Evolutionary conservation across 2,329 filamentous ascomycete genomes (phyloP), one percentile per base, ranked within the genome.

Genomic region (Hymenoscyphus scutula): DNA sequence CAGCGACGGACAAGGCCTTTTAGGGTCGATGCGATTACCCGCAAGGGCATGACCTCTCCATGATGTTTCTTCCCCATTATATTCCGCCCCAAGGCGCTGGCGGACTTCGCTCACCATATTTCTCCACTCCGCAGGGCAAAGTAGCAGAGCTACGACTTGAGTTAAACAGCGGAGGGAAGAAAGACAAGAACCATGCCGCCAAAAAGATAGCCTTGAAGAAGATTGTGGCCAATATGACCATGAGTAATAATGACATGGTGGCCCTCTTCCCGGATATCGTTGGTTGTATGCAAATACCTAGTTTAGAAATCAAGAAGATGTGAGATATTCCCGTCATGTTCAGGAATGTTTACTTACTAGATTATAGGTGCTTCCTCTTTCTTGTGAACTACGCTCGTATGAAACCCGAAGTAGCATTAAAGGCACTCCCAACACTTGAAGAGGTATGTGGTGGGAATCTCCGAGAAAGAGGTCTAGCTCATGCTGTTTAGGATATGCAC

Each of bases 221-320:
- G 84, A 98, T 99, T 70, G 95, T 99, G 71, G 95, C 95, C 76
- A 99, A 99, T 76, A 99, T 99, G 95, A 99, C 95, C 68, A 99
- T 99, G 95, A 98, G 94, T 85, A 99, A 99, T 80, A 99, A 98
- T 74, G 95, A 99, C 77, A 99, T 99, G 95, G 90, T 98, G 61
- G 92, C 92, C 45, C 82, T 99, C 59, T 99, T 99, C 71, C 92
- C 94, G 19, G 95, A 99, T 75, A 90, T 99, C 64, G 91, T 99
- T 70, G 88, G 83, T 66, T 98, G 94, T 81, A 99, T 99, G 95
- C 87, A 91, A 71, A 91, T 99, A 66, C 89, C 89, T 59, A 96
- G 90, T 72, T 80, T 99, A 76, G 95, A 99, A 78, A 97, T 99
- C 79, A 99, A 99, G 85, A 99, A 99, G 83, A 99, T 99, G 95